A percentile compares a stretch with the other conserved stretches of the same genome.
Conservation (phyloP, 805 yeast species). For the Candida mattraensis region DNA sequence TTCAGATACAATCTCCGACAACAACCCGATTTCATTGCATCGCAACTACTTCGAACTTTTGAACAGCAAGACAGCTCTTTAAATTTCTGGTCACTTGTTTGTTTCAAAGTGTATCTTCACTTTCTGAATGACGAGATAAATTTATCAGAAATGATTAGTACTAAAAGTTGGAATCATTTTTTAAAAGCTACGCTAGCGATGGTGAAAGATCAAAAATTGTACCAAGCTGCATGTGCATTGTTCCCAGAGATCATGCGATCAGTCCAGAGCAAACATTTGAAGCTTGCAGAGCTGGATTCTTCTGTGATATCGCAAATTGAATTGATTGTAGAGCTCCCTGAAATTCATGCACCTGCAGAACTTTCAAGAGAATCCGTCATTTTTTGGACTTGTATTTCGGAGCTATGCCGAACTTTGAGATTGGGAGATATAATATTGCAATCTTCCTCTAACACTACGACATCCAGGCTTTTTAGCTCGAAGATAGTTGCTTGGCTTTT, state of each 20-base stretch:
- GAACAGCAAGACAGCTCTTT: conserved; percentile 5
- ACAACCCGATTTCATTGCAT: neutral
- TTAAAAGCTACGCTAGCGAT: conserved; percentile 38
- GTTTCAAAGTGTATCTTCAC: too few relatives aligned
- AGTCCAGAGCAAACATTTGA: conserved; percentile 1
- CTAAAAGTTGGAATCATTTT: conserved; percentile 25
- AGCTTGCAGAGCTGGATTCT: conserved; percentile 33
- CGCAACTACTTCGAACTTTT: conserved; percentile 1
- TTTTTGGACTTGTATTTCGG: conserved; percentile 53
- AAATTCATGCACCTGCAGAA: conserved; percentile 58
- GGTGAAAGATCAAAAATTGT: conserved; percentile 33
- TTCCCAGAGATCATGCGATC: conserved; percentile 19
- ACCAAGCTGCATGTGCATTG: conserved; percentile 35
- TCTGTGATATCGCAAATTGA: conserved; percentile 47
- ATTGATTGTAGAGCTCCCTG: conserved; percentile 52
- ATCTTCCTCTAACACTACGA: conserved; percentile 10
- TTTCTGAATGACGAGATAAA: conserved; percentile 1
- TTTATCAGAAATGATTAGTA: neutral
- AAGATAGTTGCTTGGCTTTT: conserved; percentile 52
- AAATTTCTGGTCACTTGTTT: too few relatives aligned
- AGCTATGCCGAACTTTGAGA: conserved; percentile 36
- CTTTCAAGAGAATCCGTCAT: conserved; percentile 46
- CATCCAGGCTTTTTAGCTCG: conserved; percentile 16
- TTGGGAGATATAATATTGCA: conserved; percentile 31
- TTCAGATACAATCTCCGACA: too few relatives aligned